Conservation (phyloP, 2,329 filamentous ascomycete species). For the Neophaeococcomyces aloes region DNA sequence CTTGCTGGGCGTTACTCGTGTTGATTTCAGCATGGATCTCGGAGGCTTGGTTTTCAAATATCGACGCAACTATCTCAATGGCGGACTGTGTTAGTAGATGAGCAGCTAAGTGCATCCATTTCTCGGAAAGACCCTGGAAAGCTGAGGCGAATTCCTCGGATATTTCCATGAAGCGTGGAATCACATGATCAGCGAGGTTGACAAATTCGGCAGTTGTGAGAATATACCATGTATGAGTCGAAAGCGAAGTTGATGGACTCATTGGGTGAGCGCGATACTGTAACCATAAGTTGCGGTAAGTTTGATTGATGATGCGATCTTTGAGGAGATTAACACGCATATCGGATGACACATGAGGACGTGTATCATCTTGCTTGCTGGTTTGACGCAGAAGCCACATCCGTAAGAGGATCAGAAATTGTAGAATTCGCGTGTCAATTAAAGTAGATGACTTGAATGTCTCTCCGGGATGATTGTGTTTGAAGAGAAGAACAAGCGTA, state of each 20-base stretch:
- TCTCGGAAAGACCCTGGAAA: not conserved
- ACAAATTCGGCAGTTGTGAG: not conserved
- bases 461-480: slow-evolving; percentile 10
- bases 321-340: not conserved
- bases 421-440: slow-evolving; percentile 13
- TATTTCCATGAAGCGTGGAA: no score
- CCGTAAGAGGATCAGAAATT: slow-evolving; percentile 14
- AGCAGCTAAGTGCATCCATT: slow-evolving; percentile 1
- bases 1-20: not conserved
- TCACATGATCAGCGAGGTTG: no score
- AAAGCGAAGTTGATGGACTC: not conserved
- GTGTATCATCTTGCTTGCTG: not conserved
- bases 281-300: slow-evolving; percentile 1
- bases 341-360: not conserved
- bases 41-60: slow-evolving; percentile 2
- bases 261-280: not conserved
- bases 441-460: not conserved
- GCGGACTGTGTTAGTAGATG: not conserved
- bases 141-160: not conserved
- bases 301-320: slow-evolving; percentile 3
- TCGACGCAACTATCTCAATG: not conserved
- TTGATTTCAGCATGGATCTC: not conserved
- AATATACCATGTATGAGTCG: not conserved
- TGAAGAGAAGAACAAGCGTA: slow-evolving; percentile 12
- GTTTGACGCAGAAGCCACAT: slow-evolving; percentile 1